Conservation (phyloP, 2,329 filamentous ascomycete genomes). For the Tolypocladium ovalisporum region DNA sequence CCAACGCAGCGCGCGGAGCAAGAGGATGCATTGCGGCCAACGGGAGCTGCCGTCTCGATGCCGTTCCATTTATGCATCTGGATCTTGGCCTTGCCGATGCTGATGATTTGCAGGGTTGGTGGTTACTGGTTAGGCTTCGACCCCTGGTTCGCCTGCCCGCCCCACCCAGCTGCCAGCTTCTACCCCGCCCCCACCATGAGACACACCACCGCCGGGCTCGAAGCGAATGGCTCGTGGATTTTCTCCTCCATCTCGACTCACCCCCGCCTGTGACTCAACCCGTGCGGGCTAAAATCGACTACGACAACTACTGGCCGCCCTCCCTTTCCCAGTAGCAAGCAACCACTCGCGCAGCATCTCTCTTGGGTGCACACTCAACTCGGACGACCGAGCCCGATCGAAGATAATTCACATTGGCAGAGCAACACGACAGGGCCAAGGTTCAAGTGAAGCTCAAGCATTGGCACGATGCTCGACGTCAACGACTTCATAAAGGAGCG, state of each 20-base stretch:
- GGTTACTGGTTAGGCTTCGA: too few relatives aligned
- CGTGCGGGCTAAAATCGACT: neutral
- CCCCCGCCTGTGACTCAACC: neutral
- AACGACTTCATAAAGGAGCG: conserved; percentile 74
- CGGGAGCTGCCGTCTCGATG: too few relatives aligned
- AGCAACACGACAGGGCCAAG: neutral
- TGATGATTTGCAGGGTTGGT: too few relatives aligned
- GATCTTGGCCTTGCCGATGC: too few relatives aligned
- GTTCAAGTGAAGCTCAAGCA: too few relatives aligned
- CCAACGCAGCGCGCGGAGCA: neutral
- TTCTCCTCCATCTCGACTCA: neutral
- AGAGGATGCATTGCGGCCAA: neutral
- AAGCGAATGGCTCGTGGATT: neutral
- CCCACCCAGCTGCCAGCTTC: neutral
- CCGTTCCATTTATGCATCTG: too few relatives aligned
- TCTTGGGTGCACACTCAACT: neutral
- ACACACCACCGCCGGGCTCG: neutral
- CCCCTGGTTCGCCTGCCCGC: neutral
- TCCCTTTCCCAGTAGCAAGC: neutral
- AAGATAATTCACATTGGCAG: neutral
- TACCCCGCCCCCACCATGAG: neutral
- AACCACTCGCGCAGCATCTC: neutral
- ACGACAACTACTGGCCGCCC: neutral
- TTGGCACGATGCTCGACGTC: conserved; percentile 56
- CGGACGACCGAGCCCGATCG: neutral